Percentiles rank a stretch among this genome's conserved stretches.
phyloP scores from a whole-genome alignment of 2,329 filamentous ascomycete genomes.

The Sclerotinia subarctica region DNA sequence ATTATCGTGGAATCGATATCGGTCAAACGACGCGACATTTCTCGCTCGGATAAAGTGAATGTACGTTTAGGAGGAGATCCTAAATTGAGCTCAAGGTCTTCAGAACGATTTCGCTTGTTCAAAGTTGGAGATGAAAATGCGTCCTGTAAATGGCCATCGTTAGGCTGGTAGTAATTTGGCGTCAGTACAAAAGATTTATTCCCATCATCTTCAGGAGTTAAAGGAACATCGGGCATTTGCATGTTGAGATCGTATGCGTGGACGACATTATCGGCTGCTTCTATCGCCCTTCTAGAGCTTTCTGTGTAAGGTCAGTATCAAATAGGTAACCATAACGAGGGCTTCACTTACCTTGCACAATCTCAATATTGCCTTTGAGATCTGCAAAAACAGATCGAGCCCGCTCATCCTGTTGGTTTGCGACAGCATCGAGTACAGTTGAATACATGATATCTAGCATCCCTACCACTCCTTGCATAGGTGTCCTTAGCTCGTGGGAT shows the following conservation, averaged over 20 bases:
- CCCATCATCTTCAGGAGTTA: conserved; percentile 29
- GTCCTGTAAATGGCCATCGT: neutral
- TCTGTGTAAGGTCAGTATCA: conserved; percentile 44
- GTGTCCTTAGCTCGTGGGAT: conserved; percentile 68
- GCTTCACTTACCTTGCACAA: conserved; percentile 56
- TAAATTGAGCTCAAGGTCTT: conserved; percentile 28
- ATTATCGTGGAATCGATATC: conserved; percentile 3
- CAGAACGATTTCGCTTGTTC: conserved; percentile 28
- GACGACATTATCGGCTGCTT: conserved; percentile 72
- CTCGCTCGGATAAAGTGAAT: conserved; percentile 30
- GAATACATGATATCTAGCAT: conserved; percentile 77
- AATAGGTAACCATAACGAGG: neutral
- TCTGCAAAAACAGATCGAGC: conserved; percentile 56
- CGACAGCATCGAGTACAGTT: conserved; percentile 63
- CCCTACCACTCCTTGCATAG: conserved; percentile 73
- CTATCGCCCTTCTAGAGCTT: conserved; percentile 67
- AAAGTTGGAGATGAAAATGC: neutral
- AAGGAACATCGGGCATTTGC: conserved; percentile 64
- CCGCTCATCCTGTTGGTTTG: conserved; percentile 49
- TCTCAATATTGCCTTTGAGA: conserved; percentile 66
- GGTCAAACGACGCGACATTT: conserved; percentile 17
- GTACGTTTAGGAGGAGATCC: conserved; percentile 34
- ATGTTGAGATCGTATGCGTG: conserved; percentile 74
- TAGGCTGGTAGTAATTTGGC: neutral
- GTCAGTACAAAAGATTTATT: conserved; percentile 10